These are phyloP conservation scores for Globisporangium takayamanum DNA, from an alignment of 352 stramenopile genomes.

Conservation along the genomic window DNA sequence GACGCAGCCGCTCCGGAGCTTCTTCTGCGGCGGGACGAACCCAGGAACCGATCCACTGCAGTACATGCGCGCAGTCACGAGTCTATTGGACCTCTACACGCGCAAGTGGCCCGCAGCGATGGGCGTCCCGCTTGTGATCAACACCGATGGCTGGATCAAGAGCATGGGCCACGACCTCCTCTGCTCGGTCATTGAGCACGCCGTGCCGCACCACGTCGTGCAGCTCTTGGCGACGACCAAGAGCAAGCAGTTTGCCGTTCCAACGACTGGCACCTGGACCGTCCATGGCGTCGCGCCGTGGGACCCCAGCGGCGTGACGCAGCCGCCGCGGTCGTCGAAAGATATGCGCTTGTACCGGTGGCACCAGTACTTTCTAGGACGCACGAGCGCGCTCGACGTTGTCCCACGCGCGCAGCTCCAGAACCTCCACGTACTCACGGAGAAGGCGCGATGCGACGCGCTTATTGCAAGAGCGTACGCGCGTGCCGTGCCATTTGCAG, in stretches of 20 bases:
- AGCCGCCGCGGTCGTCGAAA: constrained; percentile 70
- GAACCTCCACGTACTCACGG: constrained; percentile 61
- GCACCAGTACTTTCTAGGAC: constrained; percentile 73
- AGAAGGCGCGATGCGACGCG: constrained; percentile 58
- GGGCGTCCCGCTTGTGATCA: constrained; percentile 90
- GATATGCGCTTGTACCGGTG: constrained; percentile 76
- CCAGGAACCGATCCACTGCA: constrained; percentile 66
- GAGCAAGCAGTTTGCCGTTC: constrained; percentile 82
- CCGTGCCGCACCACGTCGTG: constrained; percentile 88
- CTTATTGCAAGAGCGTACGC: constrained; percentile 50
- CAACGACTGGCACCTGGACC: constrained; percentile 34
- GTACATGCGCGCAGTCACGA: constrained; percentile 72
- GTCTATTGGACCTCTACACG: constrained; percentile 56
- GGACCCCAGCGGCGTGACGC: constrained; percentile 53
- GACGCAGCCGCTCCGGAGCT: constrained; percentile 59
- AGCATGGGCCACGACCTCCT: constrained; percentile 95
- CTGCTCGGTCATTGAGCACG: constrained; percentile 81
- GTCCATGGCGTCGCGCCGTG: constrained; percentile 60
- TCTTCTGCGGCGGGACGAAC: constrained; percentile 74
- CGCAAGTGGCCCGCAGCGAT: constrained; percentile 28
- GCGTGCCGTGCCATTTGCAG: constrained; percentile 33
- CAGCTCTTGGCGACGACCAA: constrained; percentile 90
- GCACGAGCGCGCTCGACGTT: constrained; percentile 17
- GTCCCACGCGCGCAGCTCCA: constrained; percentile 39
- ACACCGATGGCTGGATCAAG: constrained; percentile 97